These are phyloP conservation scores for Clavispora fructus DNA, from an alignment of 805 yeast genomes.

Conservation along the genomic window DNA sequence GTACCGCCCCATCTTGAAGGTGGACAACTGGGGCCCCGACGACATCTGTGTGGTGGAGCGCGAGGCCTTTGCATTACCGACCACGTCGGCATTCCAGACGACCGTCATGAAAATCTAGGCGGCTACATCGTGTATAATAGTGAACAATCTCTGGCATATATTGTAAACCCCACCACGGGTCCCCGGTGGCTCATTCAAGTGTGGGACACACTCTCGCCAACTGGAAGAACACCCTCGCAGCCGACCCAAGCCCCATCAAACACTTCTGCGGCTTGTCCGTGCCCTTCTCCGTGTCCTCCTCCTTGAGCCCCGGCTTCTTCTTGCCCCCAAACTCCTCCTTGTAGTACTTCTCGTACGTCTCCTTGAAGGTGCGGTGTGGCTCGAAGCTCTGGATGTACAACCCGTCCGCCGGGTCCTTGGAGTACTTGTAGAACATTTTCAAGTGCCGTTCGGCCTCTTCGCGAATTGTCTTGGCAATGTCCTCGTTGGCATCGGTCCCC, in stretches of 20 bases:
- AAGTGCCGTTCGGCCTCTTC: constrained; percentile 50
- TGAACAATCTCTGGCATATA: not conserved
- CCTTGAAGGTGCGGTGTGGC: constrained; percentile 48
- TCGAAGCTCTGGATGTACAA: constrained; percentile 56
- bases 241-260: constrained; percentile 60
- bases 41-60: constrained; percentile 75
- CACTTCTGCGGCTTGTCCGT: constrained; percentile 43
- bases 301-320: constrained; percentile 45
- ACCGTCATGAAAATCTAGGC: constrained; percentile 21
- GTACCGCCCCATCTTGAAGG: constrained; percentile 67
- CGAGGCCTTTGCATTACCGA: constrained; percentile 54
- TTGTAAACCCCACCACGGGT: too few relatives aligned
- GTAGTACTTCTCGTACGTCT: constrained; percentile 45
- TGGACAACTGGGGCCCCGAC: constrained; percentile 45
- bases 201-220: constrained; percentile 46
- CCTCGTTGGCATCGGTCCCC: constrained; percentile 36
- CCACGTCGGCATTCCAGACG: constrained; percentile 61
- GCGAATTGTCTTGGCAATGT: constrained; percentile 29
- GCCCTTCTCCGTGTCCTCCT: constrained; percentile 45
- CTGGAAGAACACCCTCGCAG: constrained; percentile 66
- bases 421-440: constrained; percentile 51
- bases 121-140: not conserved
- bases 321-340: constrained; percentile 50
- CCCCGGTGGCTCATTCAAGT: constrained; percentile 2
- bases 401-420: constrained; percentile 54